Percentiles rank a stretch among this genome's conserved stretches.
phyloP scores from a whole-genome alignment of 2,329 filamentous ascomycete genomes.

The Triangularia setosa region DNA sequence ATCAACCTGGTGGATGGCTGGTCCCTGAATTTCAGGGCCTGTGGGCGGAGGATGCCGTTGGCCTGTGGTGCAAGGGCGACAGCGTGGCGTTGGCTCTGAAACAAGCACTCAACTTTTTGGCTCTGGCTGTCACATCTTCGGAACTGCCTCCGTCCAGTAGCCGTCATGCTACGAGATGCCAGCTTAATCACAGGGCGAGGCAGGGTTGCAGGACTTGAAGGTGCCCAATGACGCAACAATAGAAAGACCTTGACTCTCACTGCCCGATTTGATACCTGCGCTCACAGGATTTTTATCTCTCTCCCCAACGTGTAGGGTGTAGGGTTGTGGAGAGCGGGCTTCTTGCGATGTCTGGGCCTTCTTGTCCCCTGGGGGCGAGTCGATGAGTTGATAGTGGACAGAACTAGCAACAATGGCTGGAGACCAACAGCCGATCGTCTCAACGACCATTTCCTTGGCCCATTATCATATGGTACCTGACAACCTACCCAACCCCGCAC shows the following conservation, averaged over 20 bases:
- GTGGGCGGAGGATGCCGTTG: not conserved
- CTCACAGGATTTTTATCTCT: no score
- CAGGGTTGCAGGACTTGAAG: constrained; percentile 1
- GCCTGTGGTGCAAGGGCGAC: not conserved
- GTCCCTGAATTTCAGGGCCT: not conserved
- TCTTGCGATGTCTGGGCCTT: no score
- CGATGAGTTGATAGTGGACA: no score
- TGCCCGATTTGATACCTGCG: not conserved
- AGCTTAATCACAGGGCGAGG: not conserved
- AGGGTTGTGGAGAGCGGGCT: not conserved
- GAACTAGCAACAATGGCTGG: no score
- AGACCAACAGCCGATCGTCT: no score
- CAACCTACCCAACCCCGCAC: not conserved
- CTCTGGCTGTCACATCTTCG: constrained; percentile 3
- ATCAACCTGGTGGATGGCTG: not conserved
- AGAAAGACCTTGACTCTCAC: not conserved
- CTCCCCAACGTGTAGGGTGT: no score
- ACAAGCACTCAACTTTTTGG: not conserved
- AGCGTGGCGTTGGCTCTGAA: constrained; percentile 1
- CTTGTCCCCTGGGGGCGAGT: no score
- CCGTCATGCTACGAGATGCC: not conserved
- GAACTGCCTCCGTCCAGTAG: constrained; percentile 1
- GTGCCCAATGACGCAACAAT: not conserved
- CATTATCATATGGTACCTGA: not conserved
- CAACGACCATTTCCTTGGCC: not conserved